Evolutionary conservation across 1,139 yeast genomes (phyloP), one percentile per base, ranked within the genome.

Genomic region (Pichia sp.): DNA sequence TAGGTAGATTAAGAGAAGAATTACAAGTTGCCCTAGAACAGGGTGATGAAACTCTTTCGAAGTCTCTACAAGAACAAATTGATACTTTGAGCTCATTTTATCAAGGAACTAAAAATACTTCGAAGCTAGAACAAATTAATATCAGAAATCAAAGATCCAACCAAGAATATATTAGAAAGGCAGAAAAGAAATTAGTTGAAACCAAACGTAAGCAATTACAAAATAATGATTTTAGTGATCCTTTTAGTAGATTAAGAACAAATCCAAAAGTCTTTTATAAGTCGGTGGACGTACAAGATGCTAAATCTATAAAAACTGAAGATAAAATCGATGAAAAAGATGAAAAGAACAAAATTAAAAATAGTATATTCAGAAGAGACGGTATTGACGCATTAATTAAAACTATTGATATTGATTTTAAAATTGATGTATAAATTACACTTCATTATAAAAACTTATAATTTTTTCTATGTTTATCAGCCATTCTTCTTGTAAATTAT

Each of bases 181-280:
- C 96, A 0, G 98, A 91, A 66, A 71, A 83, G 49, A 76, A 74
- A 61, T 80, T 84, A 45, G 74, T 76, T 8, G 86, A 80, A 57
- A 75, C 75, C 62, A 75, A 84, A 53, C 80, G 84, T 62, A 73
- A 71, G 47, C 75, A 73, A 34, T 57, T 65, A 16, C 66, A 65
- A 27, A 66, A 64, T 44, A 75, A 77, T 50, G 83, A 76, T 47
- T 72, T 73, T 22, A 76, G 73, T 50, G 95, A 93, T 71, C 98
- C 99, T 36, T 93, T 93, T 69, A 83, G 89, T 57, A 80, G 98
- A 67, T 77, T 93, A 64, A 85, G 89, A 67, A 91, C 97, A 0
- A 84, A 82, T 55, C 87, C 97, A 0, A 80, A 87, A 64, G 83
- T 89, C 56, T 91, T 89, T 68, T 90, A 91, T 62, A 59, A 62